phyloP scores from a whole-genome alignment of 1,139 yeast genomes.

The Nakaseomyces sp. region DNA sequence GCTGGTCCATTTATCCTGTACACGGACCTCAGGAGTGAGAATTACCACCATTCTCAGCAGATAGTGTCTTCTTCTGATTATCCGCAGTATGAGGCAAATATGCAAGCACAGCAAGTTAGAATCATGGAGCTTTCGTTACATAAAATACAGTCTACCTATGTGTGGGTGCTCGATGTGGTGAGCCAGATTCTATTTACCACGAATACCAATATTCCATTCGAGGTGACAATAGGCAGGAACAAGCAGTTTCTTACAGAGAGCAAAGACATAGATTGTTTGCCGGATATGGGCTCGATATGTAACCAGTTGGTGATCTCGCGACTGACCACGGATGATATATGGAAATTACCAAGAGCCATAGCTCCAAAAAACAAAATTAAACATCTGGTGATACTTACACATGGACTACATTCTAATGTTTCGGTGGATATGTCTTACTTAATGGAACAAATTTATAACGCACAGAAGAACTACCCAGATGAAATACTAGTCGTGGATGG shows the following conservation, averaged over 20 bases:
- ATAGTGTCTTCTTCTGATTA: constrained; percentile 61
- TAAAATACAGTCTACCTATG: constrained; percentile 39
- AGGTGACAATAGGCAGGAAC: constrained; percentile 50
- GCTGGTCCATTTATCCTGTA: constrained; percentile 83
- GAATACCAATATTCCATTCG: constrained; percentile 61
- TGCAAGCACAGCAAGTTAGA: constrained; percentile 61
- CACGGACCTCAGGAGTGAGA: constrained; percentile 64
- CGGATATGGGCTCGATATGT: constrained; percentile 10
- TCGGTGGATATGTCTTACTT: constrained; percentile 82
- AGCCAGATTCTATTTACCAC: constrained; percentile 75
- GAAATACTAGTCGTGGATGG: constrained; percentile 73
- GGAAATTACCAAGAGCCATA: constrained; percentile 53
- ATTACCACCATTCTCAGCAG: constrained; percentile 51
- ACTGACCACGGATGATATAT: constrained; percentile 58
- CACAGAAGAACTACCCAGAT: constrained; percentile 34
- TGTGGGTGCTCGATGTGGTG: constrained; percentile 74
- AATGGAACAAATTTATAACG: constrained; percentile 67
- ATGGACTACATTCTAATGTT: constrained; percentile 85
- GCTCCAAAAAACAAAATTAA: constrained; percentile 11
- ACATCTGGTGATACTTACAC: constrained; percentile 46
- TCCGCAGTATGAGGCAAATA: constrained; percentile 65
- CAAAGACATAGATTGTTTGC: constrained; percentile 9
- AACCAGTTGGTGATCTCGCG: constrained; percentile 39
- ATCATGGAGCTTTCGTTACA: constrained; percentile 42
- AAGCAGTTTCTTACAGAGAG: constrained; percentile 33